Evolutionary conservation across 129 eudicot species (phyloP).

Genomic region (Escallonia rubra): DNA sequence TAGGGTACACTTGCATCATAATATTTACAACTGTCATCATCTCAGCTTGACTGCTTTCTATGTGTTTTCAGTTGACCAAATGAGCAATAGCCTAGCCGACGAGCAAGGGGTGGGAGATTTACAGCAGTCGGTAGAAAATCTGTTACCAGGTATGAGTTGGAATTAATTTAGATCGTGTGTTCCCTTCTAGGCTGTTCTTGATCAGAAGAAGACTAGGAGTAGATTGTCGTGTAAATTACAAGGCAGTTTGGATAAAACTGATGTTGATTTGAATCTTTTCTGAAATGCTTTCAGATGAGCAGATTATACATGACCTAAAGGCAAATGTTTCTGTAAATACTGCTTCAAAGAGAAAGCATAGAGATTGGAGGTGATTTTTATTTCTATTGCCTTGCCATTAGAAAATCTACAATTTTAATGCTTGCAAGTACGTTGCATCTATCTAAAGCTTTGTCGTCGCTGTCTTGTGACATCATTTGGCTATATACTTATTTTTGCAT

Average conservation of each 20-base stretch:
- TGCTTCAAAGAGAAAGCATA: constrained; percentile 63
- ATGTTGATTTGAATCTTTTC: constrained; percentile 16
- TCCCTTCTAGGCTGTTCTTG: constrained; percentile 11
- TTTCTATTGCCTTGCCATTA: neutral
- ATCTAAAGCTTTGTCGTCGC: neutral
- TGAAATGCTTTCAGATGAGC: constrained; percentile 31
- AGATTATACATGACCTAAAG: constrained; percentile 22
- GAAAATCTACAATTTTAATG: neutral
- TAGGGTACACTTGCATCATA: constrained; percentile 2
- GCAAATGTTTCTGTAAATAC: constrained; percentile 22
- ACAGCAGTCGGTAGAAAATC: constrained; percentile 26
- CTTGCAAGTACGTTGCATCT: neutral
- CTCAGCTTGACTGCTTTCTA: constrained; percentile 12
- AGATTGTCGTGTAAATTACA: neutral
- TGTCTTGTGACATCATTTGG: no score
- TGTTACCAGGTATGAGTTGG: constrained; percentile 39
- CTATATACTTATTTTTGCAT: neutral
- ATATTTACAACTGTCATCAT: constrained; percentile 4
- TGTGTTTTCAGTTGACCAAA: constrained; percentile 26
- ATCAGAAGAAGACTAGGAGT: constrained; percentile 11
- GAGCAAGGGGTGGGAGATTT: constrained; percentile 19
- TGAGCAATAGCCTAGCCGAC: constrained; percentile 27
- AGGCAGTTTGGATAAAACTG: neutral
- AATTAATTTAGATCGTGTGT: neutral
- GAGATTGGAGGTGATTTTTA: constrained; percentile 48